These are phyloP conservation scores for Populus trichocarpa DNA, from an alignment of 441 rosid species.

Conservation along the genomic window DNA sequence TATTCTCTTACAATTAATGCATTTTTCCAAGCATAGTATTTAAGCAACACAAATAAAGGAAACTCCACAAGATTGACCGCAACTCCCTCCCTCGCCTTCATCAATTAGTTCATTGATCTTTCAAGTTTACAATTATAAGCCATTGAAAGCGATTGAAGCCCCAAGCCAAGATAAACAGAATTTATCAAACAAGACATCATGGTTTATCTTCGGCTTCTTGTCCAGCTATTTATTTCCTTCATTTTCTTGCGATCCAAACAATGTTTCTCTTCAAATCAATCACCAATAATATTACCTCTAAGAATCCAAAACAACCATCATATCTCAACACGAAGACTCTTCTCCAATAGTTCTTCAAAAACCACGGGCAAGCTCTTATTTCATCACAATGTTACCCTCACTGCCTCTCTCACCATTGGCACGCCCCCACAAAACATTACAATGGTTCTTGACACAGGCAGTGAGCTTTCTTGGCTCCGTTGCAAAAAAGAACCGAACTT, in stretches of 20 bases:
- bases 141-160: not conserved
- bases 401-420: slow-evolving; percentile 65
- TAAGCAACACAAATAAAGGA: not conserved
- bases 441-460: slow-evolving; percentile 81
- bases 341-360: slow-evolving; percentile 17
- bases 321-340: slow-evolving; percentile 7
- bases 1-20: not conserved
- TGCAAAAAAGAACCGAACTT: slow-evolving; percentile 40
- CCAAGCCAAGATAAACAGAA: too few relatives aligned
- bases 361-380: slow-evolving; percentile 53
- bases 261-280: slow-evolving; percentile 34
- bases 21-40: slow-evolving; percentile 1
- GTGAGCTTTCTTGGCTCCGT: slow-evolving; percentile 82
- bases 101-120: not conserved
- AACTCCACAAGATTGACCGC: not conserved
- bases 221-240: slow-evolving; percentile 27
- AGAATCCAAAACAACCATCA: slow-evolving; percentile 30
- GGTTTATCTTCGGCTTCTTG: slow-evolving; percentile 26
- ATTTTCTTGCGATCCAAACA: slow-evolving; percentile 24
- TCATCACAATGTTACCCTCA: slow-evolving; percentile 68
- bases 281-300: slow-evolving; percentile 43
- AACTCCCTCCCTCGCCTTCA: not conserved
- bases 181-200: not conserved
- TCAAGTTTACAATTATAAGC: not conserved
- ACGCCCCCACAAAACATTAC: slow-evolving; percentile 69